phyloP scores from a whole-genome alignment of 23 red algal genomes.

The Gracilariopsis chorda region DNA sequence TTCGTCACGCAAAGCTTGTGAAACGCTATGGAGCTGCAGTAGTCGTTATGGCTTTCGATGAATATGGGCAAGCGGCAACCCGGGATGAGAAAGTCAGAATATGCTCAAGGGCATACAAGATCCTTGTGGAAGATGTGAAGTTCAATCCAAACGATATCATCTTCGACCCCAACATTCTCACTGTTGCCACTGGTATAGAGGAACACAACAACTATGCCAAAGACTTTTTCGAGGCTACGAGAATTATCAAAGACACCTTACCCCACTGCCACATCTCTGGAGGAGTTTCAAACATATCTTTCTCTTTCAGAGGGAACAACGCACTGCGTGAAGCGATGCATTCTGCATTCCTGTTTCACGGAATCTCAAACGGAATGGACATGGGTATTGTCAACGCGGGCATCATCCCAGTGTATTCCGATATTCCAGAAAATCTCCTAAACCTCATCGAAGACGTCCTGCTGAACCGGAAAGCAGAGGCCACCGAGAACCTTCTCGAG shows the following conservation, averaged over 20 bases:
- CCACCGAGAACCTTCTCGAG: slow-evolving; percentile 62
- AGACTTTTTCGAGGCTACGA: slow-evolving; percentile 71
- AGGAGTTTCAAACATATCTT: slow-evolving; percentile 80
- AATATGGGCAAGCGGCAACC: slow-evolving; percentile 79
- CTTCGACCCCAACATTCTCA: slow-evolving; percentile 85
- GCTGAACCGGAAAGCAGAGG: slow-evolving; percentile 46
- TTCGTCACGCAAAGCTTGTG: slow-evolving; percentile 36
- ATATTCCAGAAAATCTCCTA: slow-evolving; percentile 58
- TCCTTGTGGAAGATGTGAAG: slow-evolving; percentile 62
- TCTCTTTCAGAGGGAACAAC: slow-evolving; percentile 87
- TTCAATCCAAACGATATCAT: slow-evolving; percentile 84
- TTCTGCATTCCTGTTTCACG: slow-evolving; percentile 69
- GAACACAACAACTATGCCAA: slow-evolving; percentile 84
- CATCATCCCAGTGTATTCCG: slow-evolving; percentile 76
- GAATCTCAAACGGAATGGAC: slow-evolving; percentile 68
- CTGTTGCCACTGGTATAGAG: slow-evolving; percentile 83
- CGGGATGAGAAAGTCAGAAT: slow-evolving; percentile 71
- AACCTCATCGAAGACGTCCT: slow-evolving; percentile 80
- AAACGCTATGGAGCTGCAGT: slow-evolving; percentile 84
- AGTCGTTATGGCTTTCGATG: slow-evolving; percentile 86
- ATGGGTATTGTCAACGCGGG: slow-evolving; percentile 90
- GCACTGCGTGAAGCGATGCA: slow-evolving; percentile 79
- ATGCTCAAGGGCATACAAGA: slow-evolving; percentile 67
- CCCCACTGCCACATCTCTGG: slow-evolving; percentile 73
- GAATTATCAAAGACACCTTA: slow-evolving; percentile 46